Base-by-base conservation (phyloP, 768 basidiomycete species). In the Hemileccinum rubropunctum region DNA sequence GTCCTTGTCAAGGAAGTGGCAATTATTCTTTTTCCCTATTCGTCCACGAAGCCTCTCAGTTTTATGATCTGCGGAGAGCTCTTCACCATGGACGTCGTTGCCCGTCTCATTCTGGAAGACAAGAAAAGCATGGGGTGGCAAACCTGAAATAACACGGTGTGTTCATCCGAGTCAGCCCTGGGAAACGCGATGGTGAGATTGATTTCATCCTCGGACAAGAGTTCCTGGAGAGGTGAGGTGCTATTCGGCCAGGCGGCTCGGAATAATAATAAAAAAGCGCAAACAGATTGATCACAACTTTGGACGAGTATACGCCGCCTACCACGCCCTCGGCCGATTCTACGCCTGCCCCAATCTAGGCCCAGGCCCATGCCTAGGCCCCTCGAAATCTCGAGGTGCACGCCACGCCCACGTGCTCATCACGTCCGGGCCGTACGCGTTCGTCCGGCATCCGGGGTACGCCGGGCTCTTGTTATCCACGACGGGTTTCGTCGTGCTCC, bases 401-500 rank as follows among this genome's bases (percentile, higher is more conserved):
- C 21, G 43, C 0, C 58, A 59, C 5, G 45, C 51, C 3, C 63
- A 59, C 37, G 57, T 54, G 34, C 63, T 69, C 47, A 60, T 69
- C 51, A 63, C 56, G 18, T 50, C 30, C 8, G 66, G 64, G 9
- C 68, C 64, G 5, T 69, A 69, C 34, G 27, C 50, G 15, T 23
- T 55, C 45, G 53, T 69, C 9, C 61, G 68, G 40, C 68, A 69
- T 42, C 68, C 68, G 1, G 59, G 61, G 15, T 69, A 63, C 27
- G 58, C 58, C 0, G 65, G 76, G 3, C 60, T 77, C 15, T 44
- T 79, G 21, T 9, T 53, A 15, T 60, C 53, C 17, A 60, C 51
- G n/a, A 13, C 41, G 0, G 61, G 61, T 7, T 42, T 58, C 4
- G 40, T 47, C n/a, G 4, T 45, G 6, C 42, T 63, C 23, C 61